These are phyloP conservation scores for Graphilbum ipis-grandicollis DNA, from an alignment of 2,329 filamentous ascomycete genomes.

Conservation along the genomic window DNA sequence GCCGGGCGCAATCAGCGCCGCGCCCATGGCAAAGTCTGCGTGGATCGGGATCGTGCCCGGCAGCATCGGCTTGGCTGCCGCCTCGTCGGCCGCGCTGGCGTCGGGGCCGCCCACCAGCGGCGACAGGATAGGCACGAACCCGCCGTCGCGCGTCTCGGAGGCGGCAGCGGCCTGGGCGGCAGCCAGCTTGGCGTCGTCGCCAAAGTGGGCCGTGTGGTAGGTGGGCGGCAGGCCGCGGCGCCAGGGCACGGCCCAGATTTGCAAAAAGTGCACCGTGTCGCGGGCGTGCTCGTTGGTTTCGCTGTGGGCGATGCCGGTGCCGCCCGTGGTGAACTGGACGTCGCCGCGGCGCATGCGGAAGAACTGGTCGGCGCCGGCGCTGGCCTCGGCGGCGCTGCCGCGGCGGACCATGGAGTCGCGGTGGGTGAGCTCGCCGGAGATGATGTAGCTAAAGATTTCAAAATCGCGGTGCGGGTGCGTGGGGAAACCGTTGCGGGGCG, in stretches of 20 bases:
- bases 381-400: conserved; percentile 44
- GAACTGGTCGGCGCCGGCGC: conserved; percentile 40
- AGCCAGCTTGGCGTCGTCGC: conserved; percentile 49
- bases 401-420: conserved; percentile 71
- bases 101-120: conserved; percentile 49
- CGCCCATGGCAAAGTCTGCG: conserved; percentile 70
- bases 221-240: conserved; percentile 51
- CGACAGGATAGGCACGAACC: conserved; percentile 60
- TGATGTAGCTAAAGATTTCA: conserved; percentile 78
- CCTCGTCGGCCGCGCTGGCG: conserved; percentile 45
- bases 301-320: conserved; percentile 62
- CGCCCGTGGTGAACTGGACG: conserved; percentile 82
- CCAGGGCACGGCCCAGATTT: conserved; percentile 79
- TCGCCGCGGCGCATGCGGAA: conserved; percentile 61
- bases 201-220: conserved; percentile 61
- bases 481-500: conserved; percentile 58
- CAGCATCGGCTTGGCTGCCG: conserved; percentile 41
- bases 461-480: conserved; percentile 75
- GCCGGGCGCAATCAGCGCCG: conserved; percentile 51
- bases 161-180: conserved; percentile 11
- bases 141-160: too few relatives aligned
- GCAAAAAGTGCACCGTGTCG: conserved; percentile 65
- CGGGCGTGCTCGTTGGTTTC: conserved; percentile 62
- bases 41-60: conserved; percentile 64
- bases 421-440: conserved; percentile 71